These are phyloP conservation scores for Plasmodium relictum DNA, from an alignment of 169 alveolate genomes.

Conservation along the genomic window DNA sequence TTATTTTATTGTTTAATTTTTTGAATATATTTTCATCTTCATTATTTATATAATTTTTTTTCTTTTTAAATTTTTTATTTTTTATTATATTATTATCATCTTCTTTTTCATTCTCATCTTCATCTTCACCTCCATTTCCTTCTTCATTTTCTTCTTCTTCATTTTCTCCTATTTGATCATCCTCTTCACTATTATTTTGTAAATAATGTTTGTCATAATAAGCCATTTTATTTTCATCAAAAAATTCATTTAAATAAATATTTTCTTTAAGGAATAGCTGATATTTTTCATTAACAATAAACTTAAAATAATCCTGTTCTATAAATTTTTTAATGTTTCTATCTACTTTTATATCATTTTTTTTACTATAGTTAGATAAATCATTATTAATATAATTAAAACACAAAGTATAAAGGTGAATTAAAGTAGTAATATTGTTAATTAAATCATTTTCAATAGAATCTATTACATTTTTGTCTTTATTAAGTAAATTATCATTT, in stretches of 20 bases:
- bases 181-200: constrained; percentile 1
- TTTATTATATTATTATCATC: not conserved
- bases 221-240: constrained; percentile 5
- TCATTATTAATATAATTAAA: constrained; percentile 59
- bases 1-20: constrained; percentile 2
- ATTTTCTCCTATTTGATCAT: not conserved
- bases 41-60: not conserved
- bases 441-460: constrained; percentile 55
- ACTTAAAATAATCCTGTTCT: constrained; percentile 54
- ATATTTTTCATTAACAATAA: constrained; percentile 54
- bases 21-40: not conserved
- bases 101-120: constrained; percentile 2
- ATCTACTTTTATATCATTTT: constrained; percentile 30
- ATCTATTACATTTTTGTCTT: constrained; percentile 39
- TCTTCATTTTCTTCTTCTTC: not conserved
- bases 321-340: constrained; percentile 24
- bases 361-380: constrained; percentile 49
- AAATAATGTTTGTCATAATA: constrained; percentile 10
- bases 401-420: constrained; percentile 71
- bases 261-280: constrained; percentile 39
- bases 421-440: constrained; percentile 23
- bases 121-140: not conserved
- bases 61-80: not conserved
- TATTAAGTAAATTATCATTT: constrained; percentile 47
- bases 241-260: constrained; percentile 23